Conservation (phyloP, 2,329 filamentous ascomycete genomes). For the Alternaria arborescens region DNA sequence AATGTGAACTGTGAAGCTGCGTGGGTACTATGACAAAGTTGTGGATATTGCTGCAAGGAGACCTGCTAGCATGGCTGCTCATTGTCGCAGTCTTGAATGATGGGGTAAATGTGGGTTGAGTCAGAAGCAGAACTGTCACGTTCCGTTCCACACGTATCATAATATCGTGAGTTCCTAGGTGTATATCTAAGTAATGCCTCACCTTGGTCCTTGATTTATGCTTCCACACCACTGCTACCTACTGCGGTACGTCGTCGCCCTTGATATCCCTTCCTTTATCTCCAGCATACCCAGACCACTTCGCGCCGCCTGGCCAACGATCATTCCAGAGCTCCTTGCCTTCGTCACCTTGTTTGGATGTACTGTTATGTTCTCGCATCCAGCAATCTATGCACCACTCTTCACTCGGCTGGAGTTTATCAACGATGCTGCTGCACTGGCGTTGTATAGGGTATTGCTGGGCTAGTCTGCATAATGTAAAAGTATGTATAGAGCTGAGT, state of each 20-base stretch:
- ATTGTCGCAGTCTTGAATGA: background rate
- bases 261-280: slow-evolving; percentile 5
- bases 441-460: slow-evolving; percentile 10
- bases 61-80: background rate
- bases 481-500: slow-evolving; percentile 10
- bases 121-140: background rate
- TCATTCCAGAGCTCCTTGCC: slow-evolving; percentile 11
- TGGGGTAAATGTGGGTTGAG: background rate
- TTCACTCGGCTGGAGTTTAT: slow-evolving; percentile 6
- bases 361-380: slow-evolving; percentile 8
- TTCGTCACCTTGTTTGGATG: background rate
- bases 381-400: slow-evolving; percentile 26
- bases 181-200: background rate
- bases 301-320: slow-evolving; percentile 11
- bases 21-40: too few relatives aligned
- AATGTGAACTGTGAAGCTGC: too few relatives aligned
- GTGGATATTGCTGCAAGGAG: too few relatives aligned
- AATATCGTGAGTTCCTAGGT: background rate
- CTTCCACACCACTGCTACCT: background rate
- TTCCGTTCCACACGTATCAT: background rate
- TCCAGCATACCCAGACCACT: slow-evolving; percentile 16
- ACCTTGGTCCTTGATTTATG: background rate
- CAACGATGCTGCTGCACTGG: slow-evolving; percentile 12
- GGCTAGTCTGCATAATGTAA: slow-evolving; percentile 21
- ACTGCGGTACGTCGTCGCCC: slow-evolving; percentile 23